Evolutionary conservation across 2,329 filamentous ascomycete species (phyloP).

Genomic region (Lojkania enalia): DNA sequence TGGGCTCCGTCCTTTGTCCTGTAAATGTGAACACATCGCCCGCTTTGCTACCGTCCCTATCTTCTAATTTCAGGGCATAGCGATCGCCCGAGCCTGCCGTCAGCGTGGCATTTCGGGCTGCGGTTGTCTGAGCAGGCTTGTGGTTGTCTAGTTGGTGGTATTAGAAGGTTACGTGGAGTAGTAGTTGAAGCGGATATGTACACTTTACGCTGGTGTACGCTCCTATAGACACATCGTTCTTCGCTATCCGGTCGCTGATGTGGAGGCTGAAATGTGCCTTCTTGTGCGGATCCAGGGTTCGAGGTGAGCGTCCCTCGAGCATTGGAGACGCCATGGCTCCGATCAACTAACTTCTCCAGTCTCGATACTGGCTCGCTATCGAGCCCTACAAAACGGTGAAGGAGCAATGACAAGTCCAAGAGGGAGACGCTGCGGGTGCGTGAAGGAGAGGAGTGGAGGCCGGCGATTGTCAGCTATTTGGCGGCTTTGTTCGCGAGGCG

Average conservation of each 20-base stretch:
- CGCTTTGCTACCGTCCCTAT: slow-evolving; percentile 33
- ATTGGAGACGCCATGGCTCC: slow-evolving; percentile 42
- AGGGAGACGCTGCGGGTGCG: no score
- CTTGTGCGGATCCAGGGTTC: slow-evolving; percentile 41
- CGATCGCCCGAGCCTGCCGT: slow-evolving; percentile 26
- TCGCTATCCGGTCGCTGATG: slow-evolving; percentile 38
- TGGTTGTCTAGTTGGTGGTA: slow-evolving; percentile 46
- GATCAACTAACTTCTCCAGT: no score
- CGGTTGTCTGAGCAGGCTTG: slow-evolving; percentile 44
- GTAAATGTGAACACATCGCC: slow-evolving; percentile 46
- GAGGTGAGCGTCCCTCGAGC: slow-evolving; percentile 29
- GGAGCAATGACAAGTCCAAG: no score
- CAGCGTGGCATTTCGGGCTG: slow-evolving; percentile 33
- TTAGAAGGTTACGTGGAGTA: slow-evolving; percentile 4
- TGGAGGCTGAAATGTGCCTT: slow-evolving; percentile 44
- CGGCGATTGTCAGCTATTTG: background rate
- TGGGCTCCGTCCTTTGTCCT: slow-evolving; percentile 38
- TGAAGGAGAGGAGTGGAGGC: no score
- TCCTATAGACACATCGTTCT: slow-evolving; percentile 19
- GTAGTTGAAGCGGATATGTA: slow-evolving; percentile 17
- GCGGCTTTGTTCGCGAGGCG: background rate
- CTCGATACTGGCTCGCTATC: no score
- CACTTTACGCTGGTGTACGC: slow-evolving; percentile 42
- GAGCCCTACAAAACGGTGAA: background rate
- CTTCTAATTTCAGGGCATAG: slow-evolving; percentile 36